Conservation (phyloP, 257 asterid species). For the Solanum arcanum region DNA sequence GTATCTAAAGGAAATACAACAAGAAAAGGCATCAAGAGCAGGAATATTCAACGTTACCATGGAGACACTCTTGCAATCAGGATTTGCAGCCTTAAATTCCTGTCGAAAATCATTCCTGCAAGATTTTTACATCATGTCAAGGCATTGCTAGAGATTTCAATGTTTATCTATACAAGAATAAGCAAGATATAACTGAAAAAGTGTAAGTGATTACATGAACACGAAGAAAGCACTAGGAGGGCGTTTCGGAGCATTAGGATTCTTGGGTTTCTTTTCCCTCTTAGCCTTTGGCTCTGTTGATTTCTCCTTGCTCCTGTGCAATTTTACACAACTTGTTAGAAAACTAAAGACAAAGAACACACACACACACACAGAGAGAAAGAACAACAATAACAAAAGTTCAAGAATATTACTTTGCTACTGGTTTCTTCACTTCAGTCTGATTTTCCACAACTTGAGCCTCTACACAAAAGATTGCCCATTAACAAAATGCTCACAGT, state of each 20-base stretch:
- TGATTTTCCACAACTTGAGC: conserved; percentile 51
- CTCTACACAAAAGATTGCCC: conserved; percentile 17
- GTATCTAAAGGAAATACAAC: background rate
- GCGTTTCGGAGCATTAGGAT: conserved; percentile 47
- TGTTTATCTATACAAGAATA: background rate
- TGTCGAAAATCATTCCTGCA: conserved; percentile 70
- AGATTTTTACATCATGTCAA: background rate
- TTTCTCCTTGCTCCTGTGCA: conserved; percentile 37
- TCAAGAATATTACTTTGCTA: conserved; percentile 24
- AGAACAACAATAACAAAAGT: background rate
- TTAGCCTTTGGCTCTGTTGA: conserved; percentile 29
- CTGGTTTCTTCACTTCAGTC: conserved; percentile 35
- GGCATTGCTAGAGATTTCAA: background rate
- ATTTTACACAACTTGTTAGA: background rate
- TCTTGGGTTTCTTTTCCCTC: conserved; percentile 37
- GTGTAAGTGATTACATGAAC: conserved; percentile 39
- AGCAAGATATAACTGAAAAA: too few species aligned
- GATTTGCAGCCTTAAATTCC: conserved; percentile 57
- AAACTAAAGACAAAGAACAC: background rate
- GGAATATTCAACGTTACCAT: conserved; percentile 9
- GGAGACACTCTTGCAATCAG: conserved; percentile 50
- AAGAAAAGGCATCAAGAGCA: too few species aligned
- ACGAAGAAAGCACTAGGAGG: conserved; percentile 77
- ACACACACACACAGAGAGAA: background rate
- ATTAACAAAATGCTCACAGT: background rate